Evolutionary conservation across 257 asterid genomes (phyloP).

Genomic region (Apocynum venetum): DNA sequence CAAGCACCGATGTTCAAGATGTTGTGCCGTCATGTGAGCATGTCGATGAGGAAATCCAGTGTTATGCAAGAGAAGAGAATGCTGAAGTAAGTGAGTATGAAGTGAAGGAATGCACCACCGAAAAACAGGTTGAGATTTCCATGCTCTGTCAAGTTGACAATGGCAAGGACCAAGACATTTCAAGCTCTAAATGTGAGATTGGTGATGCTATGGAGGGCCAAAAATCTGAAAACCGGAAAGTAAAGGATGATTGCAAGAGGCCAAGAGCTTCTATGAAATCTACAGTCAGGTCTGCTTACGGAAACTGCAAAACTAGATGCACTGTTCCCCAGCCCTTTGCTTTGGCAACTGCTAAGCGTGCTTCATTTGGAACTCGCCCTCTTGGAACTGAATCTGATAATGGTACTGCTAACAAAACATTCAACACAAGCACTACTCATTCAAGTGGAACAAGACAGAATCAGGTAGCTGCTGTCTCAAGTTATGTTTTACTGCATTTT

Average conservation of each 20-base stretch:
- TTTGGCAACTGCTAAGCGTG: constrained; percentile 84
- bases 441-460: constrained; percentile 34
- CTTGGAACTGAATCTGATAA: constrained; percentile 42
- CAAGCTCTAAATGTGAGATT: constrained; percentile 21
- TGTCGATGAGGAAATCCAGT: constrained; percentile 35
- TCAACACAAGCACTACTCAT: constrained; percentile 24
- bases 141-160: constrained; percentile 24
- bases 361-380: constrained; percentile 47
- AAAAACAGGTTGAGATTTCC: constrained; percentile 34
- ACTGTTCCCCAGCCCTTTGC: constrained; percentile 89
- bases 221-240: constrained; percentile 32
- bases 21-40: constrained; percentile 31
- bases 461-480: constrained; percentile 30
- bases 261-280: constrained; percentile 35
- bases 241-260: constrained; percentile 34
- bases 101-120: constrained; percentile 61
- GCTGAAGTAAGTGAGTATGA: constrained; percentile 49
- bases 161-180: constrained; percentile 24
- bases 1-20: constrained; percentile 23
- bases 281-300: constrained; percentile 33
- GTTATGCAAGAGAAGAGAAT: constrained; percentile 30
- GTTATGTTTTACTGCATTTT: not conserved
- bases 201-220: constrained; percentile 17
- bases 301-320: constrained; percentile 58
- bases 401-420: constrained; percentile 25